Conservation (phyloP, 2,329 filamentous ascomycete species). For the Ophiostoma triangulosporum region DNA sequence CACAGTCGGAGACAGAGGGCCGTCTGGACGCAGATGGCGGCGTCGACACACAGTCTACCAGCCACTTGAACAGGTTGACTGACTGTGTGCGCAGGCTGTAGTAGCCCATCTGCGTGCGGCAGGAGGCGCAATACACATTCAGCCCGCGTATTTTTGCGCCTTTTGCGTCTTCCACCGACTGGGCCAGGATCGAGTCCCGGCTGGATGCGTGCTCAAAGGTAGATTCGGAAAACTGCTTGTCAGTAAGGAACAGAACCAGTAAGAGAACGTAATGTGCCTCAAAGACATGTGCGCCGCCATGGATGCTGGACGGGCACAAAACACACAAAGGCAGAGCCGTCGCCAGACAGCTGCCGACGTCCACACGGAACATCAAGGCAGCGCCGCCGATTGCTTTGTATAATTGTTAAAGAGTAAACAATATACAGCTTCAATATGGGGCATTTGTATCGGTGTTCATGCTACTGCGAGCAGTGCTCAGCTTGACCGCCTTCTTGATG, state of each 20-base stretch:
- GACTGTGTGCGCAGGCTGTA: constrained; percentile 31
- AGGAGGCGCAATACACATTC: constrained; percentile 32
- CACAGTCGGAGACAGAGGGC: constrained; percentile 32
- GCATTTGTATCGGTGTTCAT: constrained; percentile 56
- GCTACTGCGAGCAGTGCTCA: constrained; percentile 31
- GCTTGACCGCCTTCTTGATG: constrained; percentile 52
- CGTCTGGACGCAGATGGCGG: background rate
- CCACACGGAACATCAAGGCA: background rate
- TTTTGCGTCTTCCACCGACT: background rate
- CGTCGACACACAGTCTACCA: constrained; percentile 19
- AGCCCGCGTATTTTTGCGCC: constrained; percentile 15
- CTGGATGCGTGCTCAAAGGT: background rate
- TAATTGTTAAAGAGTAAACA: background rate
- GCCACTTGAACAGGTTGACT: constrained; percentile 44
- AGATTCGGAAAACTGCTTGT: background rate
- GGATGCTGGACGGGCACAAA: background rate
- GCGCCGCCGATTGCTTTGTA: background rate
- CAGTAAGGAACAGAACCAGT: background rate
- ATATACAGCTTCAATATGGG: constrained; percentile 39
- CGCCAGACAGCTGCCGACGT: background rate
- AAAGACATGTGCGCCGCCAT: constrained; percentile 32
- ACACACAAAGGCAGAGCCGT: background rate
- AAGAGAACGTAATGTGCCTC: constrained; percentile 30
- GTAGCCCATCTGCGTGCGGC: constrained; percentile 33
- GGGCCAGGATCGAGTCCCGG: background rate